Evolutionary conservation across 495 filamentous ascomycete species (phyloP).

Genomic region (Podospora pseudoanserina): DNA sequence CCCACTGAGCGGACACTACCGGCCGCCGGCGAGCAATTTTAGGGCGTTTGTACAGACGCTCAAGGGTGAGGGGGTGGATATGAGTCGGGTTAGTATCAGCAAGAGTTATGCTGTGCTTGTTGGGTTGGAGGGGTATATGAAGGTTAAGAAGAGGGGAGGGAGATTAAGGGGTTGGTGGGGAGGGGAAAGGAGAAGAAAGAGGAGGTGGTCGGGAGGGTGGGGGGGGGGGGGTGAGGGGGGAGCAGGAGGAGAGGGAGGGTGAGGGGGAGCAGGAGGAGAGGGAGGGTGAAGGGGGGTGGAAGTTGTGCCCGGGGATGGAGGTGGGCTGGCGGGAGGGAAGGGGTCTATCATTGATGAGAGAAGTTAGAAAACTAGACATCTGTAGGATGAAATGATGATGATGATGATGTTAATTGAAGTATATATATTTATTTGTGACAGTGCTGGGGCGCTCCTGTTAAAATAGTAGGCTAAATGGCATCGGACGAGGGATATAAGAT

Average conservation of each 20-base stretch:
- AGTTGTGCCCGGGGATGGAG: not conserved
- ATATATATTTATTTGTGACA: too few relatives aligned
- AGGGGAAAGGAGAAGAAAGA: constrained; percentile 35
- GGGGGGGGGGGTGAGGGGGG: not conserved
- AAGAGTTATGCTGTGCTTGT: constrained; percentile 78
- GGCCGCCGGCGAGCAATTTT: constrained; percentile 76
- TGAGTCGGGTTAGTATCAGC: constrained; percentile 70
- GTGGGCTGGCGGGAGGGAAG: not conserved
- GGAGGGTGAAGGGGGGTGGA: not conserved
- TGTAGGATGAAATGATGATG: not conserved
- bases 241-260: not conserved
- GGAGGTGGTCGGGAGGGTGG: not conserved
- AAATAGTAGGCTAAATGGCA: too few relatives aligned
- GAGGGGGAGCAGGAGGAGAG: not conserved
- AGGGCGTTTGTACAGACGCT: constrained; percentile 71
- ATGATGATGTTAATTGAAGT: too few relatives aligned
- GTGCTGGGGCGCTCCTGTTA: too few relatives aligned
- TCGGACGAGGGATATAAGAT: too few relatives aligned
- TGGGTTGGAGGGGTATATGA: constrained; percentile 75
- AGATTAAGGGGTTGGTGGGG: constrained; percentile 35
- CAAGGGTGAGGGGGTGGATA: constrained; percentile 70
- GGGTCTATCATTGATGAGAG: not conserved
- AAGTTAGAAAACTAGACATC: too few relatives aligned
- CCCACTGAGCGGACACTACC: constrained; percentile 76
- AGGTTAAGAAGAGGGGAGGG: constrained; percentile 57